Base-by-base conservation (phyloP, 441 rosid species). In the Melastoma candidum region DNA sequence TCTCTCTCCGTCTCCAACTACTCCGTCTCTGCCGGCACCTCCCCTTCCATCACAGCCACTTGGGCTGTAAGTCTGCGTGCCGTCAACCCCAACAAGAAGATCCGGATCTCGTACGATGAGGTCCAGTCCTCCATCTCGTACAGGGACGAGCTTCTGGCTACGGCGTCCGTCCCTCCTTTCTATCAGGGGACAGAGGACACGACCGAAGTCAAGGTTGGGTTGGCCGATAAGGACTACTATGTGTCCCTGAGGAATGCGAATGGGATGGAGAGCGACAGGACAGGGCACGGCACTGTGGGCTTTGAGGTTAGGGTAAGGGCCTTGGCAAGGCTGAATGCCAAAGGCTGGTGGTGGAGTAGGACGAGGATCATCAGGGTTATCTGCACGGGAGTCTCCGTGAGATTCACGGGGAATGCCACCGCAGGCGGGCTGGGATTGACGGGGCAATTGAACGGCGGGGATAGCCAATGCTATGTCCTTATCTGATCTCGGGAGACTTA, bases 81-180 rank as follows among this genome's bases (percentile, higher is more conserved):
- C 39, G 61, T 52, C 9, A 93, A 86, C 72, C 95, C 95, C 17
- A 93, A 86, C 75, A 82, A 87, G 53, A 85, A 84, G 74, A 59
- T 82, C 71, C 61, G 63, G 26, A 60, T 92, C 49, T 54, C 67
- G 44, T 88, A 82, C 76, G 60, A 67, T 44, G 47, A 51, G 5
- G 22, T 82, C 8, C 1, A 6, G 26, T 61, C 74, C 32, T 4
- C 0, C 4, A 29, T 93, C 17, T 36, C 0, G n/a, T 73, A 77
- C 73, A 12, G 51, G 14, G 59, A 63, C 1, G 68, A 56, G 14
- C 12, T 44, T 14, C 58, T 86, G 13, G 11, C 85, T 2, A 59
- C 63, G 47, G 73, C 89, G 0, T 71, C 77, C 14, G 12, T 84
- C 47, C 68, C 69, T 36, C 94, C 94, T 14, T 82, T 92, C 63